Percentiles rank a stretch among this genome's conserved stretches.
Conservation (phyloP, 2,329 filamentous ascomycete species). For the Elsinoe ampelina region DNA sequence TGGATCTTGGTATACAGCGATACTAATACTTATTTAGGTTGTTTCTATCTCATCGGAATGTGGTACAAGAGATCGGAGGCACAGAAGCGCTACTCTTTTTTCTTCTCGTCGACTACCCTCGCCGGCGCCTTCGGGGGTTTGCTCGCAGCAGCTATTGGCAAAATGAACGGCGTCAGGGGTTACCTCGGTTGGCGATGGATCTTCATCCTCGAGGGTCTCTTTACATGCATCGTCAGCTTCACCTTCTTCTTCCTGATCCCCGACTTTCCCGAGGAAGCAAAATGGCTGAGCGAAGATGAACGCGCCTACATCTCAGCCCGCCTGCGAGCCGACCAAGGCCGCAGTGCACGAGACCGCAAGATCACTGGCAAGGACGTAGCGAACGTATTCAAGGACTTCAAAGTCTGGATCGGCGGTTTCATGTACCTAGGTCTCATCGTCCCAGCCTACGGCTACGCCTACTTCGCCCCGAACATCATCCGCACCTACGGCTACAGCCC, state of each 20-base stretch:
- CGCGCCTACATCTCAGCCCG: slow-evolving; percentile 38
- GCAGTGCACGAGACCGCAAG: slow-evolving; percentile 35
- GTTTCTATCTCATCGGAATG: slow-evolving; percentile 43
- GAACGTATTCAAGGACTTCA: slow-evolving; percentile 41
- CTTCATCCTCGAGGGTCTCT: slow-evolving; percentile 58
- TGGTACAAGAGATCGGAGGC: slow-evolving; percentile 85
- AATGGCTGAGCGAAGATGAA: slow-evolving; percentile 40
- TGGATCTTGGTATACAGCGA: no score
- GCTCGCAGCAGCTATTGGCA: slow-evolving; percentile 77
- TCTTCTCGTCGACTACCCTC: slow-evolving; percentile 74
- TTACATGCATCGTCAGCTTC: slow-evolving; percentile 37
- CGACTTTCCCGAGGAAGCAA: slow-evolving; percentile 42
- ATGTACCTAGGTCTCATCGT: slow-evolving; percentile 44
- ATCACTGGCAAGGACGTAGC: slow-evolving; percentile 36
- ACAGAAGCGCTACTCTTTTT: slow-evolving; percentile 86
- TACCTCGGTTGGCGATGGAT: slow-evolving; percentile 75
- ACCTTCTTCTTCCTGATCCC: slow-evolving; percentile 41
- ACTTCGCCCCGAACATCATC: slow-evolving; percentile 42
- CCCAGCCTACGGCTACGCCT: slow-evolving; percentile 35
- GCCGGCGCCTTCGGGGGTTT: slow-evolving; percentile 81
- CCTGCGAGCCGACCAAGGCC: slow-evolving; percentile 40
- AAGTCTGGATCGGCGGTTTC: slow-evolving; percentile 40
- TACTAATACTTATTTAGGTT: background rate
- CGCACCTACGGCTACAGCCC: slow-evolving; percentile 41
- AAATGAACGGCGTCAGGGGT: slow-evolving; percentile 62